Conservation (phyloP, 2,329 filamentous ascomycete genomes). For the Claviceps digitariae region DNA sequence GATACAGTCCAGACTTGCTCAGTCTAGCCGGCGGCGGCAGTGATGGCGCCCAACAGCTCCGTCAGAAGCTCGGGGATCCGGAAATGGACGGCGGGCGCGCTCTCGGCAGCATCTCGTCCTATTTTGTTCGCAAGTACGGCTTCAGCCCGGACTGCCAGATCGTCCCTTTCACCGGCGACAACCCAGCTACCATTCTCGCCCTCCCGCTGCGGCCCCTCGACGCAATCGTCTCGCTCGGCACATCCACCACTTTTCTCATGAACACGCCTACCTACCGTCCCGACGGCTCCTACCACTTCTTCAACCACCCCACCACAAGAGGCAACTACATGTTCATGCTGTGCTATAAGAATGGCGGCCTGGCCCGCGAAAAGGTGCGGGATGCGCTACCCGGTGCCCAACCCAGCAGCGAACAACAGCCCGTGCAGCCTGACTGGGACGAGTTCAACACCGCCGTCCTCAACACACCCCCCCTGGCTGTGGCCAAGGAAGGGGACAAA, state of each 20-base stretch:
- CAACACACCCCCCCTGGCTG: slow-evolving; percentile 54
- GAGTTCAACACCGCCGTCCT: slow-evolving; percentile 65
- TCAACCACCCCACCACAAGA: slow-evolving; percentile 87
- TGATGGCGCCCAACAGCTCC: slow-evolving; percentile 47
- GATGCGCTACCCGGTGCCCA: slow-evolving; percentile 53
- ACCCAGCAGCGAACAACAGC: background rate
- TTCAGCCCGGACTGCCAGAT: slow-evolving; percentile 65
- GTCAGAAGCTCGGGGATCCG: slow-evolving; percentile 66
- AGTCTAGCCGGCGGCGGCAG: slow-evolving; percentile 60
- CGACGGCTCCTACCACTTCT: slow-evolving; percentile 87
- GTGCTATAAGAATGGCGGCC: slow-evolving; percentile 96
- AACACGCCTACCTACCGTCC: slow-evolving; percentile 84
- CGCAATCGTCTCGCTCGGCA: slow-evolving; percentile 88
- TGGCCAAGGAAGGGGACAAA: slow-evolving; percentile 36
- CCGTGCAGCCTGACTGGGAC: slow-evolving; percentile 52
- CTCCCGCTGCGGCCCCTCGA: slow-evolving; percentile 78
- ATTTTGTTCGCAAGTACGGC: slow-evolving; percentile 68
- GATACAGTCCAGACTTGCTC: slow-evolving; percentile 64
- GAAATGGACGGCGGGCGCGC: slow-evolving; percentile 66
- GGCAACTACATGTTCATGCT: slow-evolving; percentile 99
- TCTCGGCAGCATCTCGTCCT: slow-evolving; percentile 61
- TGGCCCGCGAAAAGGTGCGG: slow-evolving; percentile 80
- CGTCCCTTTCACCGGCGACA: slow-evolving; percentile 86
- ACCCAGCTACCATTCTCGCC: slow-evolving; percentile 86
- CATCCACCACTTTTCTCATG: slow-evolving; percentile 96